Percentiles rank a stretch among this genome's conserved stretches.
These are phyloP conservation scores for Inosperma sp. DNA, from an alignment of 768 basidiomycete genomes.

Conservation along the genomic window DNA sequence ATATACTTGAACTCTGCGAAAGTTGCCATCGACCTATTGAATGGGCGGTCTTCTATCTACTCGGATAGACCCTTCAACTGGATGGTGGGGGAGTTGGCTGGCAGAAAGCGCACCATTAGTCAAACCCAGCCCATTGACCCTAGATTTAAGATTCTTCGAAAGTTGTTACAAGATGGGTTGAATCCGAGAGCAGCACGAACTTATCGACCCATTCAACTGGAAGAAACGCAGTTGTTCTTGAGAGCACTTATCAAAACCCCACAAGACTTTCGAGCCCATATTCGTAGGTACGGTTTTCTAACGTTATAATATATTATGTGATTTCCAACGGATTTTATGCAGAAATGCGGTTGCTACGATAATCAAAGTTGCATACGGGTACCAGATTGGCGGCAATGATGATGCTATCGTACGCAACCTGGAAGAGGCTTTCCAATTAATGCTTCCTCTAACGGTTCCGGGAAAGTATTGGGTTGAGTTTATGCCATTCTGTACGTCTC, in stretches of 20 bases:
- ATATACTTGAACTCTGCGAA: conserved; percentile 44
- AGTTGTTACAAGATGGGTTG: conserved; percentile 36
- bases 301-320: not conserved
- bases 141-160: conserved; percentile 38
- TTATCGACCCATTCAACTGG: conserved; percentile 29
- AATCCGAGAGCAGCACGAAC: conserved; percentile 31
- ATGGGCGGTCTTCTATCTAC: conserved; percentile 35
- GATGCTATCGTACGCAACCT: conserved; percentile 40
- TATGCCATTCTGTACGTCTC: conserved; percentile 37
- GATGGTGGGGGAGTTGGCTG: conserved; percentile 41
- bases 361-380: conserved; percentile 42
- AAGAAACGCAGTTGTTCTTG: conserved; percentile 29
- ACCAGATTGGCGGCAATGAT: conserved; percentile 34
- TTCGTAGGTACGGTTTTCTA: conserved; percentile 32
- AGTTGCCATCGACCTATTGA: conserved; percentile 43
- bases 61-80: conserved; percentile 48
- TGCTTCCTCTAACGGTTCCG: conserved; percentile 38
- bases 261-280: conserved; percentile 32
- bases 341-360: conserved; percentile 44
- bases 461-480: conserved; percentile 47
- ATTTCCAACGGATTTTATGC: not conserved
- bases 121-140: conserved; percentile 35
- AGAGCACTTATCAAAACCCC: conserved; percentile 28
- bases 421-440: conserved; percentile 36
- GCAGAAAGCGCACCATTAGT: conserved; percentile 36